Conservation (phyloP, 495 filamentous ascomycete species). For the Aspergillus funiculosus region DNA sequence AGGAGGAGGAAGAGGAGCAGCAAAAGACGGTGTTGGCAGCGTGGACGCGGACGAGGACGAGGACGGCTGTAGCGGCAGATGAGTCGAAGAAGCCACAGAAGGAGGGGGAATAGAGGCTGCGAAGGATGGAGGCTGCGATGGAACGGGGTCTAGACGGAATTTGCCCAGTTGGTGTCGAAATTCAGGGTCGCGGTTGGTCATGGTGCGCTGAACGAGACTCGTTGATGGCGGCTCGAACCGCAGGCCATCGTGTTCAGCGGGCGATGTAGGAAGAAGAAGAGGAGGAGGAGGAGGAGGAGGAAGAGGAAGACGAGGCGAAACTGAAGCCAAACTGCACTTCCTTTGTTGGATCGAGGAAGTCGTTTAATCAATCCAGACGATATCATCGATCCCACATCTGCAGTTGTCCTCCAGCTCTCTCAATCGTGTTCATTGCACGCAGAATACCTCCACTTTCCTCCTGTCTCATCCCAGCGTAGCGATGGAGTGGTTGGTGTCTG, state of each 20-base stretch:
- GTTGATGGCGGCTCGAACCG: constrained; percentile 33
- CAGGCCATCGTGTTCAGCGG: constrained; percentile 27
- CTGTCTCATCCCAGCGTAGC: too few species aligned
- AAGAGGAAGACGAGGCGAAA: too few species aligned
- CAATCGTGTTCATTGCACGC: too few species aligned
- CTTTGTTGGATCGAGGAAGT: too few species aligned
- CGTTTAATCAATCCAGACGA: too few species aligned
- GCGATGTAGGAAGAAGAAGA: background rate
- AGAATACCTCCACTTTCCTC: too few species aligned
- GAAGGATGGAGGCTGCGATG: constrained; percentile 18
- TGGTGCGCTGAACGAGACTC: constrained; percentile 17
- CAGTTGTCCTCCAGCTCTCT: too few species aligned
- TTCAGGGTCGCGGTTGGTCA: constrained; percentile 38
- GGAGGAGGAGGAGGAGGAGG: too few species aligned
- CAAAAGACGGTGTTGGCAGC: background rate
- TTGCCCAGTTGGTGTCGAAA: constrained; percentile 44
- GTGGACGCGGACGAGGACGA: background rate
- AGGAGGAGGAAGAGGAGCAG: constrained; percentile 7
- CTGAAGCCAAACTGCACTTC: too few species aligned
- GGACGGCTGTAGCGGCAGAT: constrained; percentile 5
- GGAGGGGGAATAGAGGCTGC: constrained; percentile 2
- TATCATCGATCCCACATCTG: too few species aligned
- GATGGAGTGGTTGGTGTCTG: too few species aligned
- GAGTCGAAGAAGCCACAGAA: constrained; percentile 6
- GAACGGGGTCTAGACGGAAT: constrained; percentile 39